Evolutionary conservation across 371 early-diverging fungal genomes (phyloP), one percentile per base, ranked within the genome.

Genomic region (Mucor circinelloides): DNA sequence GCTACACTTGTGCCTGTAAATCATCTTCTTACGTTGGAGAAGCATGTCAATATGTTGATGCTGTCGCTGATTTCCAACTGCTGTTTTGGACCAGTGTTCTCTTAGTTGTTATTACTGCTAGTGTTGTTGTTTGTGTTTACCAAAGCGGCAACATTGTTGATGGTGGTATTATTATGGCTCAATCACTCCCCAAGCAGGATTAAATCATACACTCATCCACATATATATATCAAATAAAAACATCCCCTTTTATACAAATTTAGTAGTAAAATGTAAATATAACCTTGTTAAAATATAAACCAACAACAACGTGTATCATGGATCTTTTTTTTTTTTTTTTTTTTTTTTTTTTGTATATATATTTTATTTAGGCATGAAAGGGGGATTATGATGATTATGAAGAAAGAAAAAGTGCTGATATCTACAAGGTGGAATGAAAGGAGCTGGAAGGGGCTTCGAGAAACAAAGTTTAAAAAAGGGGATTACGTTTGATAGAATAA

Each of bases 71-170:
- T 34, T 83, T 83, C 73, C 83, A 83, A 55, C 58, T 83, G 28
- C 64, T 83, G 50, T 83, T 83, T 63, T 83, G 83, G 83, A 80
- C 83, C 4, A 68, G 78, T 42, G 74, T 83, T 36, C 57, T 58
- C 12, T 69, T 83, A 63, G 64, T 79, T 59, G 66, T 80, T 17
- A 58, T 77, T 57, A 74, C 78, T 27, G 48, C 76, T n/a, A 77
- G 79, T 63, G 79, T 73, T 17, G 68, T 83, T 61, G 34, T 73
- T 32, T 80, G 79, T 63, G 72, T 83, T 21, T 80, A 76, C 57
- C 75, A 79, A 54, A 74, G 73, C 40, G 81, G 83, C 32, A 59
- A 68, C 44, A 61, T 71, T n/a, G 68, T 61, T 17, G 75, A 71
- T 54, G 74, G 74, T 40, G 77, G 76, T 60, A 71, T 80, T 69